phyloP scores from a whole-genome alignment of 352 stramenopile genomes.

The Plasmopara muralis region DNA sequence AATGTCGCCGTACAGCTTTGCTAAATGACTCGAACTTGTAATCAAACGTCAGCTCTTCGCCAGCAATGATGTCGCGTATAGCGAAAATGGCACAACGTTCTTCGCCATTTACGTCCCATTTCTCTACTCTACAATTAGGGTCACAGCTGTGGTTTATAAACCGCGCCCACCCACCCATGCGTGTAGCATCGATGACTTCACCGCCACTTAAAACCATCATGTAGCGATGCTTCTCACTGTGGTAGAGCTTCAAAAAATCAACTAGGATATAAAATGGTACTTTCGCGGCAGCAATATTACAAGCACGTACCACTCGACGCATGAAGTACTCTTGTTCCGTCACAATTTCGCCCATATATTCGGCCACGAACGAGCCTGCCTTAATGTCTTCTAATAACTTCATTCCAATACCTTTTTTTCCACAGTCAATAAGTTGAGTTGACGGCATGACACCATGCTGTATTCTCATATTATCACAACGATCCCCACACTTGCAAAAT shows the following conservation, averaged over 20 bases:
- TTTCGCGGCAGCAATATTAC: background rate
- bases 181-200: slow-evolving; percentile 85
- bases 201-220: slow-evolving; percentile 81
- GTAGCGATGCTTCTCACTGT: slow-evolving; percentile 80
- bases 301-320: slow-evolving; percentile 47
- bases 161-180: slow-evolving; percentile 86
- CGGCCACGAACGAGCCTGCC: slow-evolving; percentile 57
- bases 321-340: slow-evolving; percentile 80
- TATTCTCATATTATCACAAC: slow-evolving; percentile 74
- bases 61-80: slow-evolving; percentile 64
- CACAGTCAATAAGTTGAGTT: slow-evolving; percentile 46
- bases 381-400: slow-evolving; percentile 38
- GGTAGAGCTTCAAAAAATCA: slow-evolving; percentile 27
- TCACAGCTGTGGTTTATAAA: slow-evolving; percentile 96
- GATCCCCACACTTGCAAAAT: slow-evolving; percentile 55
- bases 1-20: slow-evolving; percentile 15
- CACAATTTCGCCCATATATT: slow-evolving; percentile 78
- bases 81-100: slow-evolving; percentile 95
- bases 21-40: slow-evolving; percentile 80
- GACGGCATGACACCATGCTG: slow-evolving; percentile 51
- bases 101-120: slow-evolving; percentile 89
- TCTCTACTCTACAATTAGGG: slow-evolving; percentile 92
- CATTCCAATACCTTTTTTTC: slow-evolving; percentile 50
- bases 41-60: slow-evolving; percentile 89
- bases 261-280: background rate